A percentile compares a stretch with the other conserved stretches of the same genome.
These are phyloP conservation scores for Metschnikowia borealis DNA, from an alignment of 805 yeast genomes.

Conservation along the genomic window DNA sequence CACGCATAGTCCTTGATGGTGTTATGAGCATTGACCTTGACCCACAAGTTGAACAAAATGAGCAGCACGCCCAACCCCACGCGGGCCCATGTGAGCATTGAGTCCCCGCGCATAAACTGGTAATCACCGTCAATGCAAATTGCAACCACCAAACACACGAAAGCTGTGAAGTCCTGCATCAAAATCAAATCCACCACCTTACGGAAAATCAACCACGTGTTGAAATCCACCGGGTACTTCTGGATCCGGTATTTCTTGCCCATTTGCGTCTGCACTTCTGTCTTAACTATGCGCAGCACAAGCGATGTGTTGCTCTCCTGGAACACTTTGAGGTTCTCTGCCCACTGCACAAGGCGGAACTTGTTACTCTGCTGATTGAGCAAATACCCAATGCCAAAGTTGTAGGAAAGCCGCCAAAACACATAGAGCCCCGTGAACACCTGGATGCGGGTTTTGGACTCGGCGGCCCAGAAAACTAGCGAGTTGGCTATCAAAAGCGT, in stretches of 20 bases:
- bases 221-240: slow-evolving; percentile 63
- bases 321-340: slow-evolving; percentile 45
- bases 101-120: slow-evolving; percentile 40
- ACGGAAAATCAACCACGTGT: slow-evolving; percentile 78
- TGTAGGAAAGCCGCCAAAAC: slow-evolving; percentile 74
- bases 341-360: slow-evolving; percentile 50
- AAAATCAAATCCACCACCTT: slow-evolving; percentile 75
- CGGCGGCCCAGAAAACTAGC: slow-evolving; percentile 28
- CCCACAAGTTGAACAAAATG: slow-evolving; percentile 76
- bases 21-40: slow-evolving; percentile 80
- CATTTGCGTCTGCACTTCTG: slow-evolving; percentile 38
- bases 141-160: slow-evolving; percentile 58
- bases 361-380: slow-evolving; percentile 63
- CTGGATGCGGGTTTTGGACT: slow-evolving; percentile 23
- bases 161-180: slow-evolving; percentile 80
- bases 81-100: slow-evolving; percentile 56
- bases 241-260: slow-evolving; percentile 29
- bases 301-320: slow-evolving; percentile 24
- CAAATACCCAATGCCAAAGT: slow-evolving; percentile 73
- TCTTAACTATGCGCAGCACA: slow-evolving; percentile 35
- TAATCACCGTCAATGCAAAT: slow-evolving; percentile 36
- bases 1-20: slow-evolving; percentile 88
- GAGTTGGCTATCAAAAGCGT: slow-evolving; percentile 29
- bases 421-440: slow-evolving; percentile 54
- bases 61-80: slow-evolving; percentile 52